Evolutionary conservation across 352 stramenopile genomes (phyloP).

Genomic region (Phytophthora aleatoria): DNA sequence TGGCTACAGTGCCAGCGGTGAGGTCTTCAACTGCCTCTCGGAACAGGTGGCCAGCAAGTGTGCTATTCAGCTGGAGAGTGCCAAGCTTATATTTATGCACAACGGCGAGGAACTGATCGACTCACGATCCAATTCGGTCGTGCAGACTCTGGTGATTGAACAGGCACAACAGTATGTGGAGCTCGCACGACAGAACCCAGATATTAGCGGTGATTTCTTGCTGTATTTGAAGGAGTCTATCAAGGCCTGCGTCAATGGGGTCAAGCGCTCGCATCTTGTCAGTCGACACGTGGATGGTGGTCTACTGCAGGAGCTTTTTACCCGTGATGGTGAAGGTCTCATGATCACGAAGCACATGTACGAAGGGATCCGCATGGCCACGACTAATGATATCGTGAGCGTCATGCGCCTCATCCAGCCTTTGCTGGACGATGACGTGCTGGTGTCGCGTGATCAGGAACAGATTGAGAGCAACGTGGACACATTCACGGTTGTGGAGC

Average conservation of each 20-base stretch:
- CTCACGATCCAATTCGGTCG: slow-evolving; percentile 75
- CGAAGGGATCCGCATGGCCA: slow-evolving; percentile 93
- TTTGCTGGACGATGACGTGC: slow-evolving; percentile 85
- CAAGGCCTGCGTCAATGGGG: slow-evolving; percentile 80
- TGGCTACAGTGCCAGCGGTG: slow-evolving; percentile 94
- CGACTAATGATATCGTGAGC: slow-evolving; percentile 91
- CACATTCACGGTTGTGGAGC: slow-evolving; percentile 89
- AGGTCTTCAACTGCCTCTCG: slow-evolving; percentile 92
- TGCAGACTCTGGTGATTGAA: slow-evolving; percentile 81
- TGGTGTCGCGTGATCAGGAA: slow-evolving; percentile 88
- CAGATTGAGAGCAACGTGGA: slow-evolving; percentile 90
- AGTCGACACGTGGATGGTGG: slow-evolving; percentile 87
- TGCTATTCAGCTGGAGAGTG: slow-evolving; percentile 76
- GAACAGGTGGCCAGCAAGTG: slow-evolving; percentile 90
- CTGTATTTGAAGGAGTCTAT: slow-evolving; percentile 88
- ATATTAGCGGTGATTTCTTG: slow-evolving; percentile 73
- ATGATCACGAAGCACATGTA: slow-evolving; percentile 98
- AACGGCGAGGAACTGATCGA: slow-evolving; percentile 89
- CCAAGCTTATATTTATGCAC: slow-evolving; percentile 92
- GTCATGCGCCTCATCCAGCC: slow-evolving; percentile 90
- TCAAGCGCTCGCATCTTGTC: slow-evolving; percentile 87
- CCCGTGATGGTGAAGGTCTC: slow-evolving; percentile 95
- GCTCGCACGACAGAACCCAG: slow-evolving; percentile 62
- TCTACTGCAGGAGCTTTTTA: slow-evolving; percentile 98
- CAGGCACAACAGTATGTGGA: slow-evolving; percentile 86